A percentile compares a stretch with the other conserved stretches of the same genome.
Conservation (phyloP, 2,329 filamentous ascomycete species). For the Polytolypa hystricis region DNA sequence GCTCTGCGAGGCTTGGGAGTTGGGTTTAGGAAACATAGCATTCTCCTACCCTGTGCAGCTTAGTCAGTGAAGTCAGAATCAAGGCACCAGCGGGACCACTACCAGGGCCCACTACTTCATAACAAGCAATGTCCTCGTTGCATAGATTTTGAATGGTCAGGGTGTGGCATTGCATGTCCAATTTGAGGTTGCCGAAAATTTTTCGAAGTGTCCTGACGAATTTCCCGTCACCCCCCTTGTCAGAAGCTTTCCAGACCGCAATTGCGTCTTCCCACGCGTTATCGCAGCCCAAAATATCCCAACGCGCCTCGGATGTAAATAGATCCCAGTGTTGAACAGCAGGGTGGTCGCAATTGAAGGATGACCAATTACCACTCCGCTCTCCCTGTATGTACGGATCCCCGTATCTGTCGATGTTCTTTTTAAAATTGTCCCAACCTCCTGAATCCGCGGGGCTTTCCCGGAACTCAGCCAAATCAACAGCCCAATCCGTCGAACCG, state of each 20-base stretch:
- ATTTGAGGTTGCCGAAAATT: neutral
- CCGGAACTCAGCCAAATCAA: conserved; percentile 17
- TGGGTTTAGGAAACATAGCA: no score
- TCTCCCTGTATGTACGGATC: neutral
- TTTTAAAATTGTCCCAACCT: neutral
- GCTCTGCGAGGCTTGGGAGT: no score
- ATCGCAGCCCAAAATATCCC: neutral
- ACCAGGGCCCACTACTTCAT: neutral
- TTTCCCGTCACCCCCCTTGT: neutral
- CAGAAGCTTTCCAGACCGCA: neutral
- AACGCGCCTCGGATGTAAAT: neutral
- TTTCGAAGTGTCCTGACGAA: neutral
- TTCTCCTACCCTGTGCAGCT: no score
- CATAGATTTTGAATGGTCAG: neutral
- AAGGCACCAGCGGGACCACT: neutral
- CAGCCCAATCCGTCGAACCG: conserved; percentile 25
- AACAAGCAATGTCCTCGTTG: neutral
- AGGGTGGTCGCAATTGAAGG: no score
- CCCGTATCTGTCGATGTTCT: neutral
- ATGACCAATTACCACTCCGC: no score
- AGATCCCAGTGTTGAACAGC: no score
- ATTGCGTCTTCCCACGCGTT: neutral
- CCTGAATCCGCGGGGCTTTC: neutral
- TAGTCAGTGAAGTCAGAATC: no score
- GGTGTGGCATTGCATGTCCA: neutral